Evolutionary conservation across 768 basidiomycete species (phyloP).

Genomic region (Lentinula lateritia): DNA sequence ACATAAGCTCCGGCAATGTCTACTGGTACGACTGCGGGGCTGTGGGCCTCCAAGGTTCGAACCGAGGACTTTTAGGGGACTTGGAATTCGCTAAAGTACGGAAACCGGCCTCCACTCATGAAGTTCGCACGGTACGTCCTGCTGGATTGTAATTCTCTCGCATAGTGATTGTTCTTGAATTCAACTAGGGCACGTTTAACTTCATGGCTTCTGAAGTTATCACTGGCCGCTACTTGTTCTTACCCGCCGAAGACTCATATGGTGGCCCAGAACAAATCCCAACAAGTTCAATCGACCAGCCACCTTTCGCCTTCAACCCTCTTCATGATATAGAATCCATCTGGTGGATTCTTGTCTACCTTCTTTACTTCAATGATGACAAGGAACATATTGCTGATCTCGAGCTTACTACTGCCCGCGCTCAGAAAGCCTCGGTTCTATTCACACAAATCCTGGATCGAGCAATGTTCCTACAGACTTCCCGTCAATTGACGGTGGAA

Average conservation of each 20-base stretch:
- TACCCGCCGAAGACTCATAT: background rate
- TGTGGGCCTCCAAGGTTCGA: background rate
- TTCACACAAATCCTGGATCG: background rate
- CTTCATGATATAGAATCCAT: background rate
- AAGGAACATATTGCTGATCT: background rate
- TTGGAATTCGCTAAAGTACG: background rate
- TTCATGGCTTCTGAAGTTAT: background rate
- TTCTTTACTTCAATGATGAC: background rate
- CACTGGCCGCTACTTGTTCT: background rate
- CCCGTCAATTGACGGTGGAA: background rate
- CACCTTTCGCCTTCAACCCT: background rate
- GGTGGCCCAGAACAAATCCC: background rate
- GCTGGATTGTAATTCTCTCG: too few species aligned
- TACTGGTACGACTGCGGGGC: background rate
- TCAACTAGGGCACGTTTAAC: background rate
- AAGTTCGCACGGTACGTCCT: background rate
- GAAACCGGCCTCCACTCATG: background rate
- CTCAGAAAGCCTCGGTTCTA: background rate
- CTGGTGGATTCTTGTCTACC: background rate
- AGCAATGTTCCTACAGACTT: background rate
- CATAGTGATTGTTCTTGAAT: background rate
- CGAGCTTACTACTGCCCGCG: background rate
- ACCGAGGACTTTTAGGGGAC: background rate
- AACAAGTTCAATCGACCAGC: background rate
- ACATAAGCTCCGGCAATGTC: background rate